Base-by-base conservation (phyloP, 1,284 basidiomycete species). In the Cutaneotrichosporon cutaneum region DNA sequence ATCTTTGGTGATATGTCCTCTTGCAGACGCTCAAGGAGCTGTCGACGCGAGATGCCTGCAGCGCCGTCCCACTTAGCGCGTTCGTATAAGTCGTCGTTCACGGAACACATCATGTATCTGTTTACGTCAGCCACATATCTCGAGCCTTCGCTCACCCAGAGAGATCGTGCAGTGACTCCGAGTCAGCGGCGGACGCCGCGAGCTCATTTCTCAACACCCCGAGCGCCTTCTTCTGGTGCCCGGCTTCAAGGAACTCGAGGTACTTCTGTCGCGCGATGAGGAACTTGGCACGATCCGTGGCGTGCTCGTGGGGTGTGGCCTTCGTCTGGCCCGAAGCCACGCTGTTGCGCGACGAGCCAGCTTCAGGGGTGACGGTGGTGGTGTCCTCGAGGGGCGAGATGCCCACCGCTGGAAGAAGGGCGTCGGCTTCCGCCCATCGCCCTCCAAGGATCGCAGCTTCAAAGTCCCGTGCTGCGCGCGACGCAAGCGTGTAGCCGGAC, bases 191-290 rank as follows among this genome's bases (percentile, higher is more conserved):
- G 57, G 90, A 77, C 51, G 90, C 89, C 2, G 93, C 90, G 32
- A 99, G 82, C 74, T 94, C 92, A 66, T 89, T 87, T 56, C 95
- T 86, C 54, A 99, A 82, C 4, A 96, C 89, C 44, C 88, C 85
- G 44, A 99, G 81, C 11, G 96, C 95, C 68, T 86, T 85, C 58
- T 90, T 90, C 13, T 87, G 89, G 78, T 89, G 88, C 64, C 86
- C 85, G 2, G 86, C 83, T 73, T 98, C 95, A 54, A 99, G 83
- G n/a, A 92, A 83, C 75, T 99, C 95, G 48, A 99, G 84, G 77
- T 97, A 99, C 80, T 96, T 94, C 83, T 99, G 95, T 80, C 90
- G 89, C 62, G 88, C 88, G 61, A 99, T 89, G 66, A 94, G 82
- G 78, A 95, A 96, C 66, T 84, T 87, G 22, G 90, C 88, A 70